Evolutionary conservation across 331 rosid species (phyloP).

Genomic region (Arachis monticola): DNA sequence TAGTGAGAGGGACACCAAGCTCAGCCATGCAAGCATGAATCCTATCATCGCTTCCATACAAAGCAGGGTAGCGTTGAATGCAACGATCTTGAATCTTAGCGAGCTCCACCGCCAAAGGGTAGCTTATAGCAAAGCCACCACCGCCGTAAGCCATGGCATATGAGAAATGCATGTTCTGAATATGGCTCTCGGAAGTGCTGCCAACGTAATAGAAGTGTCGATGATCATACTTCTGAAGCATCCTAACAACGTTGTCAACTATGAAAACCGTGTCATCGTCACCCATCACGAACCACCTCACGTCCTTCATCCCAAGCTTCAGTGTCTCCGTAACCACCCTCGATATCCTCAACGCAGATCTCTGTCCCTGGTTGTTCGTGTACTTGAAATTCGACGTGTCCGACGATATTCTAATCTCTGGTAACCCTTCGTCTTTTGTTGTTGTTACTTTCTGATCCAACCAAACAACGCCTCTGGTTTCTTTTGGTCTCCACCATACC

Average conservation of each 20-base stretch:
- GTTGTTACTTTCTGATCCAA: slow-evolving; percentile 55
- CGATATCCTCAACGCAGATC: slow-evolving; percentile 93
- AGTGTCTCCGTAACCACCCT: slow-evolving; percentile 81
- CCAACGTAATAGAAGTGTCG: slow-evolving; percentile 80
- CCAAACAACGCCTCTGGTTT: slow-evolving; percentile 90
- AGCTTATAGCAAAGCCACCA: slow-evolving; percentile 92
- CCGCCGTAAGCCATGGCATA: slow-evolving; percentile 96
- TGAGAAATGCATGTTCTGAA: slow-evolving; percentile 85
- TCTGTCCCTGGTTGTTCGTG: slow-evolving; percentile 66
- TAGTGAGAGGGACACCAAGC: slow-evolving; percentile 89
- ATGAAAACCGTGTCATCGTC: slow-evolving; percentile 88
- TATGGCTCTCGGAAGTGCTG: slow-evolving; percentile 87
- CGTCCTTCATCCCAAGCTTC: slow-evolving; percentile 85
- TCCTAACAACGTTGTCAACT: slow-evolving; percentile 75
- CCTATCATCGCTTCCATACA: slow-evolving; percentile 95
- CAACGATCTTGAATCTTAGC: slow-evolving; percentile 89
- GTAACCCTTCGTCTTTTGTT: slow-evolving; percentile 57
- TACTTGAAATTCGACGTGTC: slow-evolving; percentile 65
- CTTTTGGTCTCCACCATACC: slow-evolving; percentile 82
- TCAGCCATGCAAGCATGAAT: slow-evolving; percentile 98
- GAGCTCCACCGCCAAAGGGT: slow-evolving; percentile 77
- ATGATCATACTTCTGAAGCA: slow-evolving; percentile 75
- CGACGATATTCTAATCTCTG: slow-evolving; percentile 67
- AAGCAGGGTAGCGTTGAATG: slow-evolving; percentile 75
- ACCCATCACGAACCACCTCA: slow-evolving; percentile 95